Evolutionary conservation across 495 filamentous ascomycete species (phyloP), one percentile per base, ranked within the genome.

Genomic region (Annulohypoxylon stygium): DNA sequence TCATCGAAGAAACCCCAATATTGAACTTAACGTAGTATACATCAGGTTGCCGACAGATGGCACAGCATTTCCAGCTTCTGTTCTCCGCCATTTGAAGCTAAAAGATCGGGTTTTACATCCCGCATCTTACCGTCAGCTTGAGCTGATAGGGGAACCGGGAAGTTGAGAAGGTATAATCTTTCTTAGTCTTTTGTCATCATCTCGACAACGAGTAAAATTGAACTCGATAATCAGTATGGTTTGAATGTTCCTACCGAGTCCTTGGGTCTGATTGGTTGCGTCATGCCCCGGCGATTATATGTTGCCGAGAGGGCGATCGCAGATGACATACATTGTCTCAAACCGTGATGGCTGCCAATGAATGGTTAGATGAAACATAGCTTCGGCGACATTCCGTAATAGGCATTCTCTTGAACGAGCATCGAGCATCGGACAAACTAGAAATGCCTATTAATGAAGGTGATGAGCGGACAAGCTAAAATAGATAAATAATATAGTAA

Each of bases 81-180:
- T 68, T 26, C 47, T 68, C 26, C 65, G 45, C 9, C 47, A 68
- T 23, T 33, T 63, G n/a, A 47, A 69, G 25, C 36, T 55, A 14
- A 36, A 55, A 37, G 59, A 48, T 30, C 45, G 34, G 7, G 25
- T 61, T 61, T n/a, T 45, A 14, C 57, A 45, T 33, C 57, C 20
- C 0, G 25, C 45, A 11, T 61, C 47, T 26, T 55, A 61, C 16
- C n/a, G 45, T 9, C 55, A 60, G 37, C 16, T 43, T 37, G 20
- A 60, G 57, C 36, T 25, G 14, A n/a, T 60, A 60, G 57, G 20
- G 20, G 23, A 18, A n/a, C 12, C 36, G 37, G 39, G 37, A 60
- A 26, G 3, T 20, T 59, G 23, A 11, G 33, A 3, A 58, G 30
- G 41, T 45, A 45, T 11, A 16, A 47, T 47, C 4, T 12, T 39